Base-by-base conservation (phyloP, 202 grass and related monocot genomes). In the Setaria italica region DNA sequence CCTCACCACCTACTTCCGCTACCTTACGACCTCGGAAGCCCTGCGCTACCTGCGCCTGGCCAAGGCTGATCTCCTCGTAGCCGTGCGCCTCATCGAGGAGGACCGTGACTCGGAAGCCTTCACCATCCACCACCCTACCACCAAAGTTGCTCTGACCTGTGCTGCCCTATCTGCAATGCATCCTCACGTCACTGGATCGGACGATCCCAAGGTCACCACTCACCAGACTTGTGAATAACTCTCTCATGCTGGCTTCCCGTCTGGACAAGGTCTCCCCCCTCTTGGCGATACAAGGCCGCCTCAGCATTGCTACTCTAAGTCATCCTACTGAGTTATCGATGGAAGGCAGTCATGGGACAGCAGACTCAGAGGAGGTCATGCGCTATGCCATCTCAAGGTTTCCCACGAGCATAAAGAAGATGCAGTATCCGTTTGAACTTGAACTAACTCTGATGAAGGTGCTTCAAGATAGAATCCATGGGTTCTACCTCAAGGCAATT, bases 401-500 rank as follows among this genome's bases (percentile, higher is more conserved):
- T 25, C 25, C 25, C 25, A 25, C 25, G 25, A 25, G 25, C 25
- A 25, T 25, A 25, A 25, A 25, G 25, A 25, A 25, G 25, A 25
- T 25, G 25, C 25, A 37, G 35, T 37, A 25, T 19, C 20, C 35
- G 12, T n/a, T 11, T 20, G 49, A 57, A 0, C 71, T 74, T 53
- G 48, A 34, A 11, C 4, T n/a, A 6, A 39, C 48, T 32, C n/a
- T 82, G 6, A 25, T 11, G 21, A 3, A 6, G 11, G 11, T 62
- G 33, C 68, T 82, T 35, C 41, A 62, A 0, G 54, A 82, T 5
- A 82, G 10, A 9, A 82, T 82, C 80, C 80, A 73, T 15, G 29
- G 20, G 15, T n/a, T 49, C 25, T 82, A 82, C 68, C 68, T 82
- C 42, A 60, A 35, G 68, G 80, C 80, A 2, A 62, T 82, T 4